Evolutionary conservation across 78 protist genomes (phyloP).

Genomic region (Diacronema lutheri): DNA sequence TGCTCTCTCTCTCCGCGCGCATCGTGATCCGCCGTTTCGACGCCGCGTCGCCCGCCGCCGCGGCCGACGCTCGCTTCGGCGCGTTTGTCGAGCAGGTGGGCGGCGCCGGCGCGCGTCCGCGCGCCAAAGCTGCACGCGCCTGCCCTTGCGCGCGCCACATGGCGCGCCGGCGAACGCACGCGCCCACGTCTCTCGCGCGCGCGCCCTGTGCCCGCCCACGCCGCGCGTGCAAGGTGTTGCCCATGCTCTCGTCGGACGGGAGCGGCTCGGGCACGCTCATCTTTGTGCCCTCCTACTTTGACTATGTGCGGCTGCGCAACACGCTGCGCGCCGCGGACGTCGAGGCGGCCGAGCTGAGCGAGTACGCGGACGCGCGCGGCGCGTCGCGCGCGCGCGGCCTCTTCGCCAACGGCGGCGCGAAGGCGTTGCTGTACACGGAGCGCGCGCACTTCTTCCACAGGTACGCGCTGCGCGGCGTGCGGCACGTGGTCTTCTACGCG

Average conservation of each 20-base stretch:
- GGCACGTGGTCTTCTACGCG: slow-evolving; percentile 43
- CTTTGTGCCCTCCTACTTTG: slow-evolving; percentile 68
- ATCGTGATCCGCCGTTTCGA: not conserved
- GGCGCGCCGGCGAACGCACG: too few species aligned
- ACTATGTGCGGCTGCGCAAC: slow-evolving; percentile 62
- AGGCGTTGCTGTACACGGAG: slow-evolving; percentile 32
- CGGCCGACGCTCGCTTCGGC: not conserved
- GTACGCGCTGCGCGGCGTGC: slow-evolving; percentile 38
- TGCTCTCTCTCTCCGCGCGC: not conserved
- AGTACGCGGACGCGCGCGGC: slow-evolving; percentile 4
- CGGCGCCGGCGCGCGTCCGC: too few species aligned
- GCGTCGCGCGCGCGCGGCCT: not conserved
- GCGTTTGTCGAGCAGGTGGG: not conserved
- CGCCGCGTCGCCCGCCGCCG: not conserved
- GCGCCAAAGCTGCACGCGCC: too few species aligned
- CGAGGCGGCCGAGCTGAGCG: slow-evolving; percentile 6
- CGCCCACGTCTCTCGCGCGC: too few species aligned
- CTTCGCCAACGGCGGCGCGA: not conserved
- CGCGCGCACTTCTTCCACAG: slow-evolving; percentile 48
- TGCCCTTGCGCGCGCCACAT: too few species aligned
- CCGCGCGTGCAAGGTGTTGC: too few species aligned
- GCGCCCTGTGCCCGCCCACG: too few species aligned
- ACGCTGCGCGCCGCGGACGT: not conserved
- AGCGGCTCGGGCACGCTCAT: slow-evolving; percentile 26
- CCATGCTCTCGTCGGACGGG: not conserved